Evolutionary conservation across 169 alveolate genomes (phyloP), one percentile per base, ranked within the genome.

Genomic region (Babesia bigemina): DNA sequence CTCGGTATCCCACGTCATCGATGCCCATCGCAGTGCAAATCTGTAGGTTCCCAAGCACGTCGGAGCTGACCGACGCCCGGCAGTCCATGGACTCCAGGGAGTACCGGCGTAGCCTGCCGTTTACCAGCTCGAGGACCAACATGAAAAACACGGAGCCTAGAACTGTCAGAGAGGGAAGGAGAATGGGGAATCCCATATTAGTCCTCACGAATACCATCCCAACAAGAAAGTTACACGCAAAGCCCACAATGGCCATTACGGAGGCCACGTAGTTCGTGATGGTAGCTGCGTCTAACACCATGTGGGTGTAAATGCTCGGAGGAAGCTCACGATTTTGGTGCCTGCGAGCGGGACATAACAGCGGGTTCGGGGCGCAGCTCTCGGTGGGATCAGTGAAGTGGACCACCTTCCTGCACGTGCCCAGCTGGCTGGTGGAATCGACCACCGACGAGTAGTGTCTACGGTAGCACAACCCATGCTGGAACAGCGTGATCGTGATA

Each of bases 251-350:
- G 39, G 55, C 29, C 4, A 29, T 61, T 4, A 49, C 49, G 8
- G 66, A 44, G 14, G 48, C 48, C 55, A 73, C 61, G 14, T 17
- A 24, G 28, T 14, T 7, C 24, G 73, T 39, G 9, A 73, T 62
- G 53, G 45, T 13, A 0, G 24, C 17, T 11, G 73, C 57, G 62
- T 73, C 84, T 8, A 57, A 6, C 12, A 61, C 57, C 67, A 58
- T 47, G 45, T 45, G 42, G 12, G 61, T 62, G 33, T 58, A 73
- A 45, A 73, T 73, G 24, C 61, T 73, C 13, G 74, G 63, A 10
- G 84, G 58, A 4, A 73, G 66, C 21, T 73, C 74, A 12, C 49
- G 65, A 49, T 73, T 59, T 24, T 73, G 72, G 47, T 73, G 73
- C 7, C 84, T 8, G 8, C 61, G 50, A 8, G 84, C 84, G 0